Conservation (phyloP, 306 rosid genomes). For the Begonia masoniana region DNA sequence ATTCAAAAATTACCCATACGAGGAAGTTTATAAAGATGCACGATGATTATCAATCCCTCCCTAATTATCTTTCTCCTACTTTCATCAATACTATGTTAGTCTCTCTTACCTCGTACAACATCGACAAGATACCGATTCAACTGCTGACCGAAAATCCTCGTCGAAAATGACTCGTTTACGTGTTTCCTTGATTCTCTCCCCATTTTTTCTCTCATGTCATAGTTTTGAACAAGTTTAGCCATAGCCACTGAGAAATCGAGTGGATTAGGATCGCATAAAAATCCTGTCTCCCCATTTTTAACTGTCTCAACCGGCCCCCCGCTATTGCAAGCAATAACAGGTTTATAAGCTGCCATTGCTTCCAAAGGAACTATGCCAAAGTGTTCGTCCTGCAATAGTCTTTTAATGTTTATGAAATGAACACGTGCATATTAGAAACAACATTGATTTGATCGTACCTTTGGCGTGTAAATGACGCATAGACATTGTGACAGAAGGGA, state of each 20-base stretch:
- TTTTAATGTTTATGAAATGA: conserved; percentile 9
- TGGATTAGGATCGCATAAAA: conserved; percentile 60
- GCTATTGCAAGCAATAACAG: conserved; percentile 83
- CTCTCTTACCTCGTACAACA: conserved; percentile 39
- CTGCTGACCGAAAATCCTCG: conserved; percentile 48
- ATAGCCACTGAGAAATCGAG: conserved; percentile 51
- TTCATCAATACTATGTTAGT: conserved; percentile 12
- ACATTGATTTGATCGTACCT: conserved; percentile 18
- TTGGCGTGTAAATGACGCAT: conserved; percentile 71
- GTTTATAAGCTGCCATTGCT: conserved; percentile 95
- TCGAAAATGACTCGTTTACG: conserved; percentile 64
- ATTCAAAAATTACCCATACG: no score
- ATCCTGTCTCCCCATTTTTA: conserved; percentile 51
- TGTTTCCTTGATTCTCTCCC: conserved; percentile 68
- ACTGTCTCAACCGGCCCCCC: conserved; percentile 85
- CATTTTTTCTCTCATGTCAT: conserved; percentile 43
- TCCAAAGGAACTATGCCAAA: conserved; percentile 89
- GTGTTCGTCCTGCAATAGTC: conserved; percentile 65
- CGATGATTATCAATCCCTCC: no score
- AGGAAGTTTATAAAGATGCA: no score
- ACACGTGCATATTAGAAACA: background rate
- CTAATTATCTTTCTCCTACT: no score
- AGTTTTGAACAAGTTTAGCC: conserved; percentile 49
- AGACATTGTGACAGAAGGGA: conserved; percentile 73
- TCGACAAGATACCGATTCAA: conserved; percentile 53